Percentiles rank a stretch among this genome's conserved stretches.
Evolutionary conservation across 1,284 basidiomycete genomes (phyloP).

Genomic region (Sporisorium sorghi): DNA sequence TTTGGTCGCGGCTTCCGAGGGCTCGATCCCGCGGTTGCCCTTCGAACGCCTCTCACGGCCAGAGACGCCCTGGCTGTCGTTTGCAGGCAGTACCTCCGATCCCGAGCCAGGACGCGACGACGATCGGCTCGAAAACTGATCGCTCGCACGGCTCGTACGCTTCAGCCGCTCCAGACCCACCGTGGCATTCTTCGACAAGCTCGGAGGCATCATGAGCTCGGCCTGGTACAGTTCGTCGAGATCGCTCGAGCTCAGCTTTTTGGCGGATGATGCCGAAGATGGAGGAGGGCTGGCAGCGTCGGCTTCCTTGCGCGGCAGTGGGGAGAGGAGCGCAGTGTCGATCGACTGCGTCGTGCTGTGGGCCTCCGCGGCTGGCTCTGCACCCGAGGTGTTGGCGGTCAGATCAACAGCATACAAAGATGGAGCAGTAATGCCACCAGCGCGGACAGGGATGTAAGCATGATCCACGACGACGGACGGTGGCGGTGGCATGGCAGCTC

Average conservation of each 20-base stretch:
- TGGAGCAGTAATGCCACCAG: slow-evolving; percentile 31
- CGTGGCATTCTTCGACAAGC: slow-evolving; percentile 30
- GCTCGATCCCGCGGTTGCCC: slow-evolving; percentile 43
- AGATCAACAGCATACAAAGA: slow-evolving; percentile 21
- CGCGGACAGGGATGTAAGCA: slow-evolving; percentile 42
- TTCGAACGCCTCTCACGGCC: slow-evolving; percentile 27
- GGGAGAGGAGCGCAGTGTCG: slow-evolving; percentile 11
- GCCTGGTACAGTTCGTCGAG: slow-evolving; percentile 41
- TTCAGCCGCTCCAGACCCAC: slow-evolving; percentile 48
- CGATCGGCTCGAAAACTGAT: slow-evolving; percentile 28
- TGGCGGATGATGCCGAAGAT: slow-evolving; percentile 4
- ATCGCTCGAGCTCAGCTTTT: slow-evolving; percentile 39
- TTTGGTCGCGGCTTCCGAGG: slow-evolving; percentile 39
- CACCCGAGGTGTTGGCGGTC: not conserved
- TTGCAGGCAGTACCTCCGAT: not conserved
- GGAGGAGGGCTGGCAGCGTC: slow-evolving; percentile 20
- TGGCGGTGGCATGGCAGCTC: slow-evolving; percentile 38
- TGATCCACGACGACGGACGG: slow-evolving; percentile 41
- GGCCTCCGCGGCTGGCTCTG: too few species aligned
- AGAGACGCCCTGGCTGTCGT: slow-evolving; percentile 21
- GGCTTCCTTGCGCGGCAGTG: slow-evolving; percentile 6
- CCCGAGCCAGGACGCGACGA: slow-evolving; percentile 22
- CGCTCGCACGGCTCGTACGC: slow-evolving; percentile 29
- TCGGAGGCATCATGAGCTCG: slow-evolving; percentile 31
- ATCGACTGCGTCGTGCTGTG: not conserved